These are phyloP conservation scores for Avena sativa DNA, from an alignment of 176 grass and related monocot species.

Conservation along the genomic window DNA sequence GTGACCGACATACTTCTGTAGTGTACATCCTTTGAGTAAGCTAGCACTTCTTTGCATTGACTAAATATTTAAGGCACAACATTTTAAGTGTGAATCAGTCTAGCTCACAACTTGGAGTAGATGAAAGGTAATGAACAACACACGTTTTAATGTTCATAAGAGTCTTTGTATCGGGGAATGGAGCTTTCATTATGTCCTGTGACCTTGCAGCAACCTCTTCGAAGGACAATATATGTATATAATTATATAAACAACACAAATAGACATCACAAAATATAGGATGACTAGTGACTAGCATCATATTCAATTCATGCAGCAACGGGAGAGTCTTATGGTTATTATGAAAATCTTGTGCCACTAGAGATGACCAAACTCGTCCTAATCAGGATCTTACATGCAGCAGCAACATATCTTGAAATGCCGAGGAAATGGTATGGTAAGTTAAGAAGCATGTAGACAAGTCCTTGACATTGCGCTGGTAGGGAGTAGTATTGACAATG, in stretches of 20 bases:
- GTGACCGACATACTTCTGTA: slow-evolving; percentile 34
- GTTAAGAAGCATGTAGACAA: slow-evolving; percentile 87
- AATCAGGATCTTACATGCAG: neutral
- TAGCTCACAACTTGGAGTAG: neutral
- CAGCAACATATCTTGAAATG: slow-evolving; percentile 73
- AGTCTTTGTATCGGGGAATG: neutral
- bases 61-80: slow-evolving; percentile 18
- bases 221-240: slow-evolving; percentile 13
- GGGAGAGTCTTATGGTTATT: neutral
- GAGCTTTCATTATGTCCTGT: slow-evolving; percentile 10
- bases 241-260: neutral
- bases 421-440: slow-evolving; percentile 76
- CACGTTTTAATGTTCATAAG: slow-evolving; percentile 1
- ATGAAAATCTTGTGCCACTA: slow-evolving; percentile 20
- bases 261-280: neutral
- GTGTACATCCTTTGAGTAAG: slow-evolving; percentile 33
- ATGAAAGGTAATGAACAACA: neutral
- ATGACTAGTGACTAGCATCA: slow-evolving; percentile 11
- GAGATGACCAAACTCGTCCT: slow-evolving; percentile 24
- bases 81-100: slow-evolving; percentile 14
- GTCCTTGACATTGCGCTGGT: slow-evolving; percentile 66
- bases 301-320: slow-evolving; percentile 4
- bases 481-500: slow-evolving; percentile 50
- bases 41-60: neutral
- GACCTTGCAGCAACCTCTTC: neutral